Conservation (phyloP, 805 yeast species). For the baker's yeast (Saccharomyces cerevisiae) region DNA sequence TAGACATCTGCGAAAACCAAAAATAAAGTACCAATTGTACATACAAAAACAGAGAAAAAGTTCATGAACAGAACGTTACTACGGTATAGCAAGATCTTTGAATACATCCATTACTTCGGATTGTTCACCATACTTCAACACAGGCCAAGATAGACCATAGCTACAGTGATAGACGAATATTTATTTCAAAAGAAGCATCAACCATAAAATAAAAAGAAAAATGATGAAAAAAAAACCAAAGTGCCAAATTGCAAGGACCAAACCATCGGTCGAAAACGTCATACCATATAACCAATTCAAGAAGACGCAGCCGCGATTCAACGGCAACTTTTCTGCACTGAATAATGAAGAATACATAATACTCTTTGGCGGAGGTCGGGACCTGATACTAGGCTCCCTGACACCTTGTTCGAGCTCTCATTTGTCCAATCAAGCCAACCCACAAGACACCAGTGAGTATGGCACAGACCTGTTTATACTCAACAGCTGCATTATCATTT, state of each 20-base stretch:
- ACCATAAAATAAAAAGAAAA: not conserved
- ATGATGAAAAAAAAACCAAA: conserved; percentile 8
- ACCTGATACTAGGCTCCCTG: conserved; percentile 22
- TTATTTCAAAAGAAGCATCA: not conserved
- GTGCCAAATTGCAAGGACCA: conserved; percentile 20
- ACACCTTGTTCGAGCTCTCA: not conserved
- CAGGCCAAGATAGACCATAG: not conserved
- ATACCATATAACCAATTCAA: conserved; percentile 24
- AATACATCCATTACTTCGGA: not conserved
- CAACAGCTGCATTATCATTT: conserved; percentile 31
- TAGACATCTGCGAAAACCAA: not conserved
- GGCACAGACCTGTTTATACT: conserved; percentile 32
- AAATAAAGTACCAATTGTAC: not conserved
- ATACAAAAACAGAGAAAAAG: not conserved
- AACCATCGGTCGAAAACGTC: conserved; percentile 35
- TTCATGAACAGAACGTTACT: not conserved
- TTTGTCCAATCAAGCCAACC: not conserved
- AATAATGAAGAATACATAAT: conserved; percentile 17
- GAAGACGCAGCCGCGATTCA: conserved; percentile 25
- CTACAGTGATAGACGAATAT: not conserved
- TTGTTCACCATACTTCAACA: not conserved
- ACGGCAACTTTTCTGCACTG: conserved; percentile 3
- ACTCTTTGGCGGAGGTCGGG: conserved; percentile 37
- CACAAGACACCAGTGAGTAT: not conserved
- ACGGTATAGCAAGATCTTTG: not conserved